Percentiles rank a stretch among this genome's conserved stretches.
Evolutionary conservation across 768 basidiomycete genomes (phyloP).

Genomic region (Termitomyces sp.): DNA sequence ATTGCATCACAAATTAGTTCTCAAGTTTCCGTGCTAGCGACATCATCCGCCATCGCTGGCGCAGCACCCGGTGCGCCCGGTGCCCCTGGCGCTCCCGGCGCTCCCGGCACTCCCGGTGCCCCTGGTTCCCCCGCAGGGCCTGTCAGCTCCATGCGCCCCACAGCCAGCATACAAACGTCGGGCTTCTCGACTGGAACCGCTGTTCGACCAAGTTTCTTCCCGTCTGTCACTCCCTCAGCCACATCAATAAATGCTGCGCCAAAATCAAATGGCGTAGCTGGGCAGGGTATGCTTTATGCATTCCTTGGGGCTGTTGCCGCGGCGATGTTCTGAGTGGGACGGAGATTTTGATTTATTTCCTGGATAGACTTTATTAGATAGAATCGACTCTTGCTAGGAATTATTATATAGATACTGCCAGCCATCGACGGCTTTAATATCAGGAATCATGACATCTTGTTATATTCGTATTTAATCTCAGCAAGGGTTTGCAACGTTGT

Average conservation of each 20-base stretch:
- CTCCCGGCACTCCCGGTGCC: background rate
- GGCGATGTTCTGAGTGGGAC: background rate
- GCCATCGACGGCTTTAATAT: too few relatives aligned
- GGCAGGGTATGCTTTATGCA: background rate
- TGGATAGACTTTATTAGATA: background rate
- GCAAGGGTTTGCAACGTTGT: too few relatives aligned
- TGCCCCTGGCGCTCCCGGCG: background rate
- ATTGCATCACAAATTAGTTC: background rate
- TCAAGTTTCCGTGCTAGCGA: background rate
- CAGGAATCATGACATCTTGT: too few relatives aligned
- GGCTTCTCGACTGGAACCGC: background rate
- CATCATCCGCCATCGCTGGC: background rate
- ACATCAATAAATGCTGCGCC: conserved; percentile 1
- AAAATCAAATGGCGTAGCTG: background rate
- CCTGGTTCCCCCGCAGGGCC: background rate
- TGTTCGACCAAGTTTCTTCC: conserved; percentile 1
- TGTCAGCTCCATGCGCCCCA: background rate
- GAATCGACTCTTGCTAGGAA: too few relatives aligned
- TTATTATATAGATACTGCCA: too few relatives aligned
- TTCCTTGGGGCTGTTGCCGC: conserved; percentile 3
- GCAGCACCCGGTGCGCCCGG: background rate
- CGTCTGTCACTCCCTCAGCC: background rate
- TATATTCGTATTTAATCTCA: too few relatives aligned
- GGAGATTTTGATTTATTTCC: too few relatives aligned
- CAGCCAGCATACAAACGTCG: conserved; percentile 1